phyloP scores from a whole-genome alignment of 2,329 filamentous ascomycete species.

The Periconia sp. region DNA sequence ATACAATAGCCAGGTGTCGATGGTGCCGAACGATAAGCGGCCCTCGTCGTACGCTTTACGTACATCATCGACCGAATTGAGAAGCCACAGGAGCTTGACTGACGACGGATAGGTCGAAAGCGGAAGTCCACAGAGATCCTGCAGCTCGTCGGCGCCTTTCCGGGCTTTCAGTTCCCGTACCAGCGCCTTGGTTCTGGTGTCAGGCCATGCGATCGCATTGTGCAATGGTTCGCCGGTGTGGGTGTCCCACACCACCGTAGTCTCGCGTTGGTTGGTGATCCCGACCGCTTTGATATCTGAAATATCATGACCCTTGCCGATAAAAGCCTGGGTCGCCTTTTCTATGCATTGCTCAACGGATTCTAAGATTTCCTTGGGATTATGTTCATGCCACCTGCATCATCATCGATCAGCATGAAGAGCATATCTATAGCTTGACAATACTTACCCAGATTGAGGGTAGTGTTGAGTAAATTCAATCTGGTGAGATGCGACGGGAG shows the following conservation, averaged over 20 bases:
- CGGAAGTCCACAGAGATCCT: constrained; percentile 77
- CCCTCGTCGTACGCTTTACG: constrained; percentile 77
- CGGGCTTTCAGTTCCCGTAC: constrained; percentile 77
- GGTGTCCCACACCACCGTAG: constrained; percentile 83
- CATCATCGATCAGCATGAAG: constrained; percentile 17
- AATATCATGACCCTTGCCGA: constrained; percentile 69
- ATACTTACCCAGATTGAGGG: constrained; percentile 78
- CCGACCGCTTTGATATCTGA: constrained; percentile 78
- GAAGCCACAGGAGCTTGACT: constrained; percentile 83
- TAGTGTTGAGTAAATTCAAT: constrained; percentile 87
- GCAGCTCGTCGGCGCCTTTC: constrained; percentile 71
- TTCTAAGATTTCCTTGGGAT: constrained; percentile 75
- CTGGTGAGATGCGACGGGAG: constrained; percentile 82
- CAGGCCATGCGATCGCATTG: constrained; percentile 90
- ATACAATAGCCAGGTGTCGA: constrained; percentile 89
- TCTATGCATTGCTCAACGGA: constrained; percentile 83
- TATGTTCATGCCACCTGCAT: constrained; percentile 85
- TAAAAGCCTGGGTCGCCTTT: constrained; percentile 73
- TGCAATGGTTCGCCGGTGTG: constrained; percentile 79
- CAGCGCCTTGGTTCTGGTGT: constrained; percentile 77
- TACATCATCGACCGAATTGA: constrained; percentile 73
- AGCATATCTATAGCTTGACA: not conserved
- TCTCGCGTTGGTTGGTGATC: constrained; percentile 91
- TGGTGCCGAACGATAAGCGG: constrained; percentile 81
- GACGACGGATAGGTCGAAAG: constrained; percentile 88